A percentile compares a stretch with the other conserved stretches of the same genome.
Conservation (phyloP, 768 basidiomycete species). For the Gautieria morchelliformis region DNA sequence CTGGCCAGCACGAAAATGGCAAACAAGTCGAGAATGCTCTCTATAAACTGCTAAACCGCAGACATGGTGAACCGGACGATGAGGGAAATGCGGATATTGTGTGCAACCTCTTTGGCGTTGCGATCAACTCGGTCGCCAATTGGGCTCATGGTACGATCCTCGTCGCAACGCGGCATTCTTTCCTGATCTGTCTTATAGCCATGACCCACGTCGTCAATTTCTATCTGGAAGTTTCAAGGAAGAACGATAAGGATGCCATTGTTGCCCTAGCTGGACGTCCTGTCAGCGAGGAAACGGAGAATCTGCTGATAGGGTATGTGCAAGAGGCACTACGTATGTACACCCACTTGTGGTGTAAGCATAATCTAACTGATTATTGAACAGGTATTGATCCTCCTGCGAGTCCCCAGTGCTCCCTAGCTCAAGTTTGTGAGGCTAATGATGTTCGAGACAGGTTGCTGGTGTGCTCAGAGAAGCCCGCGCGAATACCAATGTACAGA, state of each 20-base stretch:
- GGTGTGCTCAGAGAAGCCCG: slow-evolving; percentile 33
- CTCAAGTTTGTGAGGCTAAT: slow-evolving; percentile 22
- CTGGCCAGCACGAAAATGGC: slow-evolving; percentile 17
- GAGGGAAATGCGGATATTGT: slow-evolving; percentile 40
- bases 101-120: slow-evolving; percentile 63
- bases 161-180: neutral
- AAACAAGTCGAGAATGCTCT: slow-evolving; percentile 31
- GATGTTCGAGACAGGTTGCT: neutral
- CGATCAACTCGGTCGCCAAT: slow-evolving; percentile 61
- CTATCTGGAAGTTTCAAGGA: slow-evolving; percentile 42
- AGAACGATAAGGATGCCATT: slow-evolving; percentile 23
- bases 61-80: slow-evolving; percentile 27
- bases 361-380: slow-evolving; percentile 5
- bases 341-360: neutral
- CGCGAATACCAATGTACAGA: slow-evolving; percentile 35
- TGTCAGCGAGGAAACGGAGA: slow-evolving; percentile 23
- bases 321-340: slow-evolving; percentile 64
- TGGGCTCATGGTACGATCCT: slow-evolving; percentile 49
- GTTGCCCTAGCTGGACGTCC: slow-evolving; percentile 17
- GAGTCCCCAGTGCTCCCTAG: slow-evolving; percentile 45
- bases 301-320: slow-evolving; percentile 43
- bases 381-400: slow-evolving; percentile 53
- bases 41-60: slow-evolving; percentile 46
- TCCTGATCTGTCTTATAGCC: slow-evolving; percentile 27
- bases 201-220: slow-evolving; percentile 58